phyloP scores from a whole-genome alignment of 176 grass and related monocot species.

The Cocos nucifera region DNA sequence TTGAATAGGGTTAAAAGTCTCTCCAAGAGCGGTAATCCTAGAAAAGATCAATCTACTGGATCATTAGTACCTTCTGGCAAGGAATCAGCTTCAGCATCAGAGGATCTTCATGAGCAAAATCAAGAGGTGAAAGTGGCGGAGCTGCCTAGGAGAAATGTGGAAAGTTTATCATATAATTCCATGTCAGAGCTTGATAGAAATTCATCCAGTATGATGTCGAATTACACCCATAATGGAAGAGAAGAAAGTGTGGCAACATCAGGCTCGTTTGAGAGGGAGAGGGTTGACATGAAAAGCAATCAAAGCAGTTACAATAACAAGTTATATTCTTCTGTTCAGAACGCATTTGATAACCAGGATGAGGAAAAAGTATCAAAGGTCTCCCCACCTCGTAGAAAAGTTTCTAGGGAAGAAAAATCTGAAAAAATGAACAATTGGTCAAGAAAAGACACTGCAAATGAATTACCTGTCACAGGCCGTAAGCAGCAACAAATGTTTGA shows the following conservation, averaged over 20 bases:
- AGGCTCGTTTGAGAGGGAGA: slow-evolving; percentile 60
- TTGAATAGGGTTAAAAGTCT: slow-evolving; percentile 95
- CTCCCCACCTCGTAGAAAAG: slow-evolving; percentile 85
- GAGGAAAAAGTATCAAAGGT: slow-evolving; percentile 84
- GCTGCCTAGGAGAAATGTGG: slow-evolving; percentile 36
- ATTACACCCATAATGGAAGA: slow-evolving; percentile 45
- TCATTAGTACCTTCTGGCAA: slow-evolving; percentile 37
- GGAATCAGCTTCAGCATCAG: slow-evolving; percentile 39
- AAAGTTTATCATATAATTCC: slow-evolving; percentile 51
- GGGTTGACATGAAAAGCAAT: slow-evolving; percentile 43
- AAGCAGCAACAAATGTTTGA: slow-evolving; percentile 51
- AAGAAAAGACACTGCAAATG: slow-evolving; percentile 56
- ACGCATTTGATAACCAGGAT: slow-evolving; percentile 47
- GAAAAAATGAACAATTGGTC: slow-evolving; percentile 57
- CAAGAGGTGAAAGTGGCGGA: slow-evolving; percentile 65
- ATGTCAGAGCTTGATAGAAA: slow-evolving; percentile 61
- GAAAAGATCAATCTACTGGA: slow-evolving; percentile 53
- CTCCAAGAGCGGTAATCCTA: slow-evolving; percentile 75
- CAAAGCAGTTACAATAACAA: slow-evolving; percentile 37
- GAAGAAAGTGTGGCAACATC: slow-evolving; percentile 23
- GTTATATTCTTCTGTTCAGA: slow-evolving; percentile 40
- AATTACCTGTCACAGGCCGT: slow-evolving; percentile 28
- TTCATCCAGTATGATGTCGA: slow-evolving; percentile 58
- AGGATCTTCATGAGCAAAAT: slow-evolving; percentile 40
- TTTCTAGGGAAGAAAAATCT: slow-evolving; percentile 61